phyloP scores from a whole-genome alignment of 2,329 filamentous ascomycete species.

The Fusarium brachygibbosum region DNA sequence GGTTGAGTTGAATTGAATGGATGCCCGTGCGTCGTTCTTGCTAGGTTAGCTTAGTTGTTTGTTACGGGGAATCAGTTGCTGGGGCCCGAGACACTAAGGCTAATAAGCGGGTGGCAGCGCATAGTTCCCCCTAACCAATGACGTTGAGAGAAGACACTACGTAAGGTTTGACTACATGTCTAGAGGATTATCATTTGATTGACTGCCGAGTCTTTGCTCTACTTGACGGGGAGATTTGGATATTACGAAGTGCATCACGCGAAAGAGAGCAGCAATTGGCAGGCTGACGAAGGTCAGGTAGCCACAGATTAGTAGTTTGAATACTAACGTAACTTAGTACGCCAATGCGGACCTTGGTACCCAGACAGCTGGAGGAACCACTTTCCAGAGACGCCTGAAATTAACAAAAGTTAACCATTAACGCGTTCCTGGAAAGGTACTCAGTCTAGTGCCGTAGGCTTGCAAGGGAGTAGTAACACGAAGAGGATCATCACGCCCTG shows the following conservation, averaged over 20 bases:
- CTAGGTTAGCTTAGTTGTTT: constrained; percentile 11
- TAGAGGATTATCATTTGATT: constrained; percentile 13
- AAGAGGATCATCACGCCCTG: constrained; percentile 19
- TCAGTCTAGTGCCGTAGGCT: background rate
- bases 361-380: background rate
- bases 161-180: constrained; percentile 19
- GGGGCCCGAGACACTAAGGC: constrained; percentile 22
- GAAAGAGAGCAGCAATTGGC: background rate
- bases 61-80: constrained; percentile 24
- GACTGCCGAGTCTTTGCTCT: constrained; percentile 17
- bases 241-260: constrained; percentile 2
- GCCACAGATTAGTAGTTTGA: background rate
- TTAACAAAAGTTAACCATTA: constrained; percentile 5
- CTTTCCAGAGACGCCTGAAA: constrained; percentile 19
- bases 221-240: background rate
- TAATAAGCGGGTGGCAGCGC: constrained; percentile 6
- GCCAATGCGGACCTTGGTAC: constrained; percentile 6
- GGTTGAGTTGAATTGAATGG: constrained; percentile 12
- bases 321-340: background rate
- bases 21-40: background rate
- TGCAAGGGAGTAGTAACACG: constrained; percentile 23
- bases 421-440: constrained; percentile 1
- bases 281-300: constrained; percentile 4
- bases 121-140: constrained; percentile 22
- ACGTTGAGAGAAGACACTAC: background rate